Conservation (phyloP, 495 filamentous ascomycete species). For the Penicillium argentinense region DNA sequence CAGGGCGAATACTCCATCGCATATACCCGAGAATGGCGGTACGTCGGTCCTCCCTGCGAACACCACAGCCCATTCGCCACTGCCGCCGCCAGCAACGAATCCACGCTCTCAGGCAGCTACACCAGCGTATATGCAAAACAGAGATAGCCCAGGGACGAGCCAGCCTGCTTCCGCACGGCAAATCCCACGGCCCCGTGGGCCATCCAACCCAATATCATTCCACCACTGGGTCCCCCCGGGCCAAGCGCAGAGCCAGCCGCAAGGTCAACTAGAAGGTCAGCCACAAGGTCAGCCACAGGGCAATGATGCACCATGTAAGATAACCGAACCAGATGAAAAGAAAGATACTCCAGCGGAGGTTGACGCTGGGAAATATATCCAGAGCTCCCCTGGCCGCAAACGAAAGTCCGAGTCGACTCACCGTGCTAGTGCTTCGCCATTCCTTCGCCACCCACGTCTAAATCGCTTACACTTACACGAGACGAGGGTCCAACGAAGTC, state of each 20-base stretch:
- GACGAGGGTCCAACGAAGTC: too few species aligned
- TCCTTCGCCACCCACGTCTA: too few species aligned
- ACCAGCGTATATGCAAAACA: not conserved
- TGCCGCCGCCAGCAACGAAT: too few species aligned
- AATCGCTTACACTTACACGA: too few species aligned
- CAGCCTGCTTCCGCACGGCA: not conserved
- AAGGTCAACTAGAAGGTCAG: not conserved
- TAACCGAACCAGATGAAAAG: too few species aligned
- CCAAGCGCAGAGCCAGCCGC: not conserved
- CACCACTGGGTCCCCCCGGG: conserved; percentile 14
- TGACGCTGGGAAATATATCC: not conserved
- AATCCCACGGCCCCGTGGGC: not conserved
- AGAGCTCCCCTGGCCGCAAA: not conserved
- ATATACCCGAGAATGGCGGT: too few species aligned
- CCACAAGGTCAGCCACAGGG: not conserved
- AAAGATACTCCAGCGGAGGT: not conserved
- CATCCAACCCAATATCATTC: conserved; percentile 8
- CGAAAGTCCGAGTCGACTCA: conserved; percentile 1
- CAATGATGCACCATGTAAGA: not conserved
- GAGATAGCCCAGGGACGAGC: not conserved
- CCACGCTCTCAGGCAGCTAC: not conserved
- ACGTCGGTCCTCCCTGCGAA: too few species aligned
- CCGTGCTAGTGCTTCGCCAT: not conserved
- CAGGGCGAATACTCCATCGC: too few species aligned
- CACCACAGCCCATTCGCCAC: too few species aligned